A percentile compares a stretch with the other conserved stretches of the same genome.
These are phyloP conservation scores for Daldinia sp. DNA, from an alignment of 2,329 filamentous ascomycete genomes.

Conservation along the genomic window DNA sequence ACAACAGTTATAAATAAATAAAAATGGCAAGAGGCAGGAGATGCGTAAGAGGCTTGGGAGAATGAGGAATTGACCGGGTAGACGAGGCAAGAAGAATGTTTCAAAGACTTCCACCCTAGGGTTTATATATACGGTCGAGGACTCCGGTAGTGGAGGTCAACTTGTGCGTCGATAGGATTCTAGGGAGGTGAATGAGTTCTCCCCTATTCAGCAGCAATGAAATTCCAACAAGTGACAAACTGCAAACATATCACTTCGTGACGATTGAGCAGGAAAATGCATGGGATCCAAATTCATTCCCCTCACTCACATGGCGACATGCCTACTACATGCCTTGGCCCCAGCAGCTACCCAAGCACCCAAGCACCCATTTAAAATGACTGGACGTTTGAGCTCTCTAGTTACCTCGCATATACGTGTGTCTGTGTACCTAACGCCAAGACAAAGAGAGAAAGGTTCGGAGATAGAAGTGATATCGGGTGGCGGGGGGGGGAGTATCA, in stretches of 20 bases:
- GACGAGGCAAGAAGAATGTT: neutral
- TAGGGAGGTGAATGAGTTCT: neutral
- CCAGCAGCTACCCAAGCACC: neutral
- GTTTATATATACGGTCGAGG: constrained; percentile 10
- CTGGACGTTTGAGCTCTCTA: neutral
- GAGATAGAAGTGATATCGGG: constrained; percentile 31
- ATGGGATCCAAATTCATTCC: neutral
- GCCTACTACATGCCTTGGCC: constrained; percentile 4
- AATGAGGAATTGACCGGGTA: constrained; percentile 3
- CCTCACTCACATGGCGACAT: constrained; percentile 7
- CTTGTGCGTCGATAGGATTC: neutral
- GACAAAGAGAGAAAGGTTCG: constrained; percentile 15
- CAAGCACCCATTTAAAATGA: constrained; percentile 4
- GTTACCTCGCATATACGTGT: neutral
- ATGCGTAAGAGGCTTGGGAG: constrained; percentile 17
- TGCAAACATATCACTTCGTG: too few species aligned
- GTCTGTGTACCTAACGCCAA: constrained; percentile 28
- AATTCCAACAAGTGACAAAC: neutral
- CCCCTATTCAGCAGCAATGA: neutral
- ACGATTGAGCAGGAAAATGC: too few species aligned
- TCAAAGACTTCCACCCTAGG: neutral
- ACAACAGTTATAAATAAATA: too few species aligned
- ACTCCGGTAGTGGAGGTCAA: neutral
- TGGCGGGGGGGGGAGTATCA: constrained; percentile 6
- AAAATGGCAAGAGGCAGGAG: too few species aligned